A percentile compares a stretch with the other conserved stretches of the same genome.
Conservation (phyloP, 495 filamentous ascomycete genomes). For the Echria macrotheca region DNA sequence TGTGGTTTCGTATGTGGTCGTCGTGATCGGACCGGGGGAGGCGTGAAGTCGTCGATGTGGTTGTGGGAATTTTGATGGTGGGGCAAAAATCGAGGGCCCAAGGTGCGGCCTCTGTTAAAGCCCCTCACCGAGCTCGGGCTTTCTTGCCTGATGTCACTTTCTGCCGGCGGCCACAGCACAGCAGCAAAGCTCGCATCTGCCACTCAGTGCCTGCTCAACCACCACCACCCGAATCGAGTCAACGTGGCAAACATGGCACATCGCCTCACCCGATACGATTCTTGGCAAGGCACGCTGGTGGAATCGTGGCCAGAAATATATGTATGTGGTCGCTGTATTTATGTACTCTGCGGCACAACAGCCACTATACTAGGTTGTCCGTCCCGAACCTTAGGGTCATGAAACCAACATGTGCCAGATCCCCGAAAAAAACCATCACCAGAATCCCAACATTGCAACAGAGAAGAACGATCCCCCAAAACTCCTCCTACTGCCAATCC, state of each 20-base stretch:
- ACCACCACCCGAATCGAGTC: not conserved
- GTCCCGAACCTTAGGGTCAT: not conserved
- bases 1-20: not conserved
- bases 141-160: not conserved
- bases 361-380: too few species aligned
- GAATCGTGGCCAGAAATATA: not conserved
- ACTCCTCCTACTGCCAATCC: not conserved
- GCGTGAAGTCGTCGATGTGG: conserved; percentile 1
- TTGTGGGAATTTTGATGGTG: conserved; percentile 32
- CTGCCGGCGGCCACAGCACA: not conserved
- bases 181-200: too few species aligned
- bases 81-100: conserved; percentile 23
- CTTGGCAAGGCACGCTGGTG: not conserved
- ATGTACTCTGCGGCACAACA: not conserved
- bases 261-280: not conserved
- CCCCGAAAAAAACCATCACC: not conserved
- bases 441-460: not conserved
- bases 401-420: not conserved
- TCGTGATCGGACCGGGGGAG: not conserved
- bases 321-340: conserved; percentile 1
- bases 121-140: not conserved
- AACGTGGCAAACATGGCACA: conserved; percentile 5
- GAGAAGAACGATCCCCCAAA: not conserved
- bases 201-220: not conserved
- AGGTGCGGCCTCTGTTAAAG: not conserved